Percentiles rank a stretch among this genome's conserved stretches.
phyloP scores from a whole-genome alignment of 768 basidiomycete genomes.

The Suillus lakei region DNA sequence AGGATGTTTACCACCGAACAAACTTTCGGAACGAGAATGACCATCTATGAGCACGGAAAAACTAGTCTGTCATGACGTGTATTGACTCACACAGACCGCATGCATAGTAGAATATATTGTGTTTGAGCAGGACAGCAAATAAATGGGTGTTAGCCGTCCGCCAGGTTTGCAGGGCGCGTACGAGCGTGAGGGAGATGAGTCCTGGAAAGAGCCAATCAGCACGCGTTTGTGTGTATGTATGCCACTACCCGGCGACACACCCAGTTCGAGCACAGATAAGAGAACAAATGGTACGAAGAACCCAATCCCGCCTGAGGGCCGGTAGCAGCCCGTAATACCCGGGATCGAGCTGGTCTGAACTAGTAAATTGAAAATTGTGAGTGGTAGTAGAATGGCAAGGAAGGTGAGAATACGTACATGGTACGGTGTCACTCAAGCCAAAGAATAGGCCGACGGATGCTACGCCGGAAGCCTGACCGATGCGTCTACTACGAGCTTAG shows the following conservation, averaged over 20 bases:
- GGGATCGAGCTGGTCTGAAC: not conserved
- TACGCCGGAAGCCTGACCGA: not conserved
- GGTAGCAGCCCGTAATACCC: not conserved
- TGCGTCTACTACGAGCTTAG: not conserved
- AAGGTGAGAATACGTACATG: not conserved
- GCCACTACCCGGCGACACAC: not conserved
- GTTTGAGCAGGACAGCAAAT: not conserved
- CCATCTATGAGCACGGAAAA: not conserved
- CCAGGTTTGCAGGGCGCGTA: conserved; percentile 3
- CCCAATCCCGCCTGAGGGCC: not conserved
- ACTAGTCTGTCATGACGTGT: not conserved
- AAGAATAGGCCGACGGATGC: not conserved
- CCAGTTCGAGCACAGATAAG: not conserved
- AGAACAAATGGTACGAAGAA: not conserved
- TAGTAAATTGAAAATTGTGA: not conserved
- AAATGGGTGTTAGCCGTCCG: not conserved
- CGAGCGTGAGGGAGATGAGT: not conserved
- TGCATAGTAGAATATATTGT: not conserved
- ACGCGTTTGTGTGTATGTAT: not conserved
- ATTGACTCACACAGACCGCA: not conserved
- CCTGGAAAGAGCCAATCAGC: conserved; percentile 1
- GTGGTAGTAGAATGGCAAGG: not conserved
- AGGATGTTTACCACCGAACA: not conserved
- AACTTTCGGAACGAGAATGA: not conserved
- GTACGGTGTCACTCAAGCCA: not conserved